phyloP scores from a whole-genome alignment of 2,329 filamentous ascomycete species.

The Colletotrichum acutatum region DNA sequence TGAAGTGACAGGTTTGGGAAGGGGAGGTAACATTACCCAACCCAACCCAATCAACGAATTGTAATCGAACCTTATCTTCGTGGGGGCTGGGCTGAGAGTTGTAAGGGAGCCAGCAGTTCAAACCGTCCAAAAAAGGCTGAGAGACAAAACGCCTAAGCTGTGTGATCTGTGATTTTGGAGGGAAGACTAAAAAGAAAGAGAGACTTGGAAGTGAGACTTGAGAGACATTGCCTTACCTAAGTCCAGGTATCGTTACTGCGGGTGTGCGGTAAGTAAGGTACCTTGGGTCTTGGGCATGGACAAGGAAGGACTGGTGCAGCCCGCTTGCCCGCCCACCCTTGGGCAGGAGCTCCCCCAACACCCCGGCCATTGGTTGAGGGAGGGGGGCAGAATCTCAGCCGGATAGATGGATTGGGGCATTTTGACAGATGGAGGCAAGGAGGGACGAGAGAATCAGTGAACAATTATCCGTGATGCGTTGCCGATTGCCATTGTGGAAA shows the following conservation, averaged over 20 bases:
- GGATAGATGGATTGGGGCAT: constrained; percentile 15
- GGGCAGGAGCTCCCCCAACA: constrained; percentile 41
- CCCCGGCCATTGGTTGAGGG: constrained; percentile 39
- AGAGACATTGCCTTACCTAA: constrained; percentile 3
- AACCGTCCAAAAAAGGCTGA: neutral
- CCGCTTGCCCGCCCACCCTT: constrained; percentile 21
- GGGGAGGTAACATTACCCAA: neutral
- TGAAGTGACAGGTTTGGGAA: neutral
- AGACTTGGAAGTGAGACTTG: neutral
- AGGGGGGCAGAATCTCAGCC: constrained; percentile 35
- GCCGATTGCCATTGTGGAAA: neutral
- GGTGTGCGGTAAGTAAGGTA: neutral
- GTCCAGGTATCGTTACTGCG: neutral
- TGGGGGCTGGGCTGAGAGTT: neutral
- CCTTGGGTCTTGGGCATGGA: neutral
- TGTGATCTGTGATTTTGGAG: neutral
- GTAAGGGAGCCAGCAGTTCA: neutral
- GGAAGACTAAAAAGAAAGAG: neutral
- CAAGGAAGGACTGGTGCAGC: constrained; percentile 29
- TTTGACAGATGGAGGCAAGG: neutral
- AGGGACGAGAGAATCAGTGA: neutral
- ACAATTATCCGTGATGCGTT: constrained; percentile 6
- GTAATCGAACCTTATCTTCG: neutral
- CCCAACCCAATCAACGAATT: neutral
- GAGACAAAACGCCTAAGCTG: neutral